A percentile compares a stretch with the other conserved stretches of the same genome.
Conservation (phyloP, 305 asterid species). For the Ruellia speciosa region DNA sequence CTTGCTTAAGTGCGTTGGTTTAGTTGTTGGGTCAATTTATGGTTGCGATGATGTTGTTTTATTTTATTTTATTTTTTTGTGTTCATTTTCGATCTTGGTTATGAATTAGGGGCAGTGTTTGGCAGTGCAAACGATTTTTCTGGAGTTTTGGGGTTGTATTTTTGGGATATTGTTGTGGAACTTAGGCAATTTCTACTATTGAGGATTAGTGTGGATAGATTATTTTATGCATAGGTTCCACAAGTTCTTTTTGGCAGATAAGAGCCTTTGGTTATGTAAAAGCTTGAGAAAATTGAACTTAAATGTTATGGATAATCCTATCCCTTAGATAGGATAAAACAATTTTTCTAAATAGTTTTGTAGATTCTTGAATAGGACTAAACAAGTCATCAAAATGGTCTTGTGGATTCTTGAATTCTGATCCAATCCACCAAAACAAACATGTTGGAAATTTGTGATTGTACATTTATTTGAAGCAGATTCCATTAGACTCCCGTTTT, state of each 20-base stretch:
- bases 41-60: conserved; percentile 7
- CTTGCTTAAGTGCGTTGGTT: conserved; percentile 8
- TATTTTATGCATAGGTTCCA: neutral
- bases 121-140: neutral
- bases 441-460: no score
- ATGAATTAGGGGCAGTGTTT: neutral
- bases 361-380: no score
- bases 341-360: no score
- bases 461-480: no score
- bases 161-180: neutral
- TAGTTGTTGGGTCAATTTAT: conserved; percentile 18
- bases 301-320: no score
- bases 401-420: no score
- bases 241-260: neutral
- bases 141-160: conserved; percentile 2
- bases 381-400: no score
- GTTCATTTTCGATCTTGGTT: conserved; percentile 1
- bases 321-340: no score
- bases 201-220: neutral
- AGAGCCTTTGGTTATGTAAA: neutral
- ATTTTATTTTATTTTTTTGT: neutral
- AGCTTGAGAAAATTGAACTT: neutral
- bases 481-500: no score
- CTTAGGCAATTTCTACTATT: neutral
- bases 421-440: no score